phyloP scores from a whole-genome alignment of 108 stramenopile genomes.

The Conticribra guillardii region DNA sequence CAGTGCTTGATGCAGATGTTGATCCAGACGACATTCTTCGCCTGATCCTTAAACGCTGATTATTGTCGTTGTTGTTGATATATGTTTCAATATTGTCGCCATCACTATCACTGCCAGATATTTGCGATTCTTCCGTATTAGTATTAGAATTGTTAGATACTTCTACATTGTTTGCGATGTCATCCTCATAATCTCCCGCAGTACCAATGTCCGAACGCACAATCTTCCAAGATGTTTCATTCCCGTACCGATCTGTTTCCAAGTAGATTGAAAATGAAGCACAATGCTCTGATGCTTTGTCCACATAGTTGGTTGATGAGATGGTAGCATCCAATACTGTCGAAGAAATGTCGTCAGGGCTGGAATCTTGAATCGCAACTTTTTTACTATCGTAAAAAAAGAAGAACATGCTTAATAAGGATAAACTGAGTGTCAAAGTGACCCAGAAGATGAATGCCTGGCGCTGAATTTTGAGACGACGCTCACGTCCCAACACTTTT shows the following conservation, averaged over 20 bases:
- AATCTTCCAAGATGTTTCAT: neutral
- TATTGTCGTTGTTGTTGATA: neutral
- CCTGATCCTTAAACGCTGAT: neutral
- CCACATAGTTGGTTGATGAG: too few relatives aligned
- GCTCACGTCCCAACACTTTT: too few relatives aligned
- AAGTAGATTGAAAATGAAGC: neutral
- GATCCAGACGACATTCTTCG: too few relatives aligned
- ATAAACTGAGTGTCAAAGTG: too few relatives aligned
- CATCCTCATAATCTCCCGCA: neutral
- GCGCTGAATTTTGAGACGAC: too few relatives aligned
- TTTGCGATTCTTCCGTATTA: neutral
- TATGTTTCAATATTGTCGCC: too few relatives aligned
- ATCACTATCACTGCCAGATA: neutral
- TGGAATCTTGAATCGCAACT: too few relatives aligned
- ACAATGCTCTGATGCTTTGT: neutral
- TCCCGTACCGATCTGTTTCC: neutral
- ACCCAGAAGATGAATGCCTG: too few relatives aligned
- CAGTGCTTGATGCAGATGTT: neutral
- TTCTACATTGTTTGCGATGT: neutral
- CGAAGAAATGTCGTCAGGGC: too few relatives aligned
- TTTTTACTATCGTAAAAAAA: too few relatives aligned
- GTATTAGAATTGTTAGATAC: neutral
- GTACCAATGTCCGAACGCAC: neutral
- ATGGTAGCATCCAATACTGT: too few relatives aligned
- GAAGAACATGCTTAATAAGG: too few relatives aligned